Evolutionary conservation across 2,329 filamentous ascomycete species (phyloP).

Genomic region (Fusarium sp.): DNA sequence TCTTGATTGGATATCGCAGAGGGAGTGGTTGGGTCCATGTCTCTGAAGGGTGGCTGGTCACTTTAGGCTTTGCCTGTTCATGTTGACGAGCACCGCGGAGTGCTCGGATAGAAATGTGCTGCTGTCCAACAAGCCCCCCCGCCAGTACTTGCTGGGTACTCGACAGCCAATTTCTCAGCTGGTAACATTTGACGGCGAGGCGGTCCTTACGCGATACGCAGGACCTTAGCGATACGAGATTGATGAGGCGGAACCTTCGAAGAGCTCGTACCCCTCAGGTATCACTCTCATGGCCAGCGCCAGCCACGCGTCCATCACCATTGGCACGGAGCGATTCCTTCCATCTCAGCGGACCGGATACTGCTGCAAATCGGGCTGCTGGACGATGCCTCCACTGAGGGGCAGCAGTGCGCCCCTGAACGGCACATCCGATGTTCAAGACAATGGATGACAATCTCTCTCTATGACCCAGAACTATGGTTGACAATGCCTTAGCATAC

Average conservation of each 20-base stretch:
- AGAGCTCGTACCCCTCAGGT: conserved; percentile 18
- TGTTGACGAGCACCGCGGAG: conserved; percentile 22
- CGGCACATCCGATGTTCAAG: conserved; percentile 45
- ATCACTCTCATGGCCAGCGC: conserved; percentile 23
- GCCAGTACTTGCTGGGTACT: conserved; percentile 27
- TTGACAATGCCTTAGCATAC: conserved; percentile 15
- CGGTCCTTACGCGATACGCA: not conserved
- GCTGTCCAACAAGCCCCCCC: conserved; percentile 4
- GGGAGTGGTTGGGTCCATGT: conserved; percentile 22
- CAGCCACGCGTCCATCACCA: conserved; percentile 39
- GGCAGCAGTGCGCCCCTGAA: conserved; percentile 43
- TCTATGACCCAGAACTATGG: conserved; percentile 11
- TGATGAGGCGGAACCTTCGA: conserved; percentile 16
- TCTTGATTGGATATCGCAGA: conserved; percentile 22
- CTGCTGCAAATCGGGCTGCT: conserved; percentile 34
- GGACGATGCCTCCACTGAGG: conserved; percentile 23
- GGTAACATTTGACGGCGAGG: not conserved
- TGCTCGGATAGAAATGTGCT: conserved; percentile 28
- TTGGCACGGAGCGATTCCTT: conserved; percentile 37
- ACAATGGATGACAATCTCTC: conserved; percentile 34
- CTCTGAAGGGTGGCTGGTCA: conserved; percentile 35
- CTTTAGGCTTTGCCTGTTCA: conserved; percentile 21
- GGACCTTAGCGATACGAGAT: not conserved
- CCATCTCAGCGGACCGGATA: conserved; percentile 16
- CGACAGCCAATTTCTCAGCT: conserved; percentile 22